phyloP scores from a whole-genome alignment of 176 grass and related monocot genomes.

The Oryza longistaminata region DNA sequence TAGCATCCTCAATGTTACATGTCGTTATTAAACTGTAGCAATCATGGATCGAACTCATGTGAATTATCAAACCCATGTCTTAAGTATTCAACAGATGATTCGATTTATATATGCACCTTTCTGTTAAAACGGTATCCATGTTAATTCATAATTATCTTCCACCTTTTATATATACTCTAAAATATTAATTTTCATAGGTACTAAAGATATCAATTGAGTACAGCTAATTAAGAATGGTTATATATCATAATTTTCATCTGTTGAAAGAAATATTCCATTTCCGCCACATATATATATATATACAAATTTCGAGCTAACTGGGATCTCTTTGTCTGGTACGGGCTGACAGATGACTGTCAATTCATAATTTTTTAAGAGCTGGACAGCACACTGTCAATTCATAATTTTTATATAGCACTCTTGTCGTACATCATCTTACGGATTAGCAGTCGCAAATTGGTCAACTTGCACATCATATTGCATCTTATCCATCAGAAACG shows the following conservation, averaged over 20 bases:
- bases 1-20: neutral
- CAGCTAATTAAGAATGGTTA: too few relatives aligned
- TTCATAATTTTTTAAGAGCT: neutral
- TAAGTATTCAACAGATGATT: neutral
- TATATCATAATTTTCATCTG: neutral
- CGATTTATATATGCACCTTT: neutral
- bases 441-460: constrained; percentile 33
- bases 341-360: constrained; percentile 1
- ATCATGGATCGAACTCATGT: neutral
- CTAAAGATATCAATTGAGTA: too few relatives aligned
- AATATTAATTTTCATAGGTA: neutral
- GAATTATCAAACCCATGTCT: neutral
- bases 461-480: constrained; percentile 32
- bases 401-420: constrained; percentile 12
- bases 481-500: constrained; percentile 33
- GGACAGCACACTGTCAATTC: constrained; percentile 6
- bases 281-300: neutral
- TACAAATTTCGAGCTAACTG: constrained; percentile 21
- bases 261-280: neutral
- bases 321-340: constrained; percentile 16
- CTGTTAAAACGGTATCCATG: neutral
- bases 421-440: constrained; percentile 30
- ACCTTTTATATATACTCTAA: neutral
- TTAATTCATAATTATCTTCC: neutral
- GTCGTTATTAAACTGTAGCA: neutral